Conservation (phyloP, 768 basidiomycete species). For the Guyanaporus albipodus region DNA sequence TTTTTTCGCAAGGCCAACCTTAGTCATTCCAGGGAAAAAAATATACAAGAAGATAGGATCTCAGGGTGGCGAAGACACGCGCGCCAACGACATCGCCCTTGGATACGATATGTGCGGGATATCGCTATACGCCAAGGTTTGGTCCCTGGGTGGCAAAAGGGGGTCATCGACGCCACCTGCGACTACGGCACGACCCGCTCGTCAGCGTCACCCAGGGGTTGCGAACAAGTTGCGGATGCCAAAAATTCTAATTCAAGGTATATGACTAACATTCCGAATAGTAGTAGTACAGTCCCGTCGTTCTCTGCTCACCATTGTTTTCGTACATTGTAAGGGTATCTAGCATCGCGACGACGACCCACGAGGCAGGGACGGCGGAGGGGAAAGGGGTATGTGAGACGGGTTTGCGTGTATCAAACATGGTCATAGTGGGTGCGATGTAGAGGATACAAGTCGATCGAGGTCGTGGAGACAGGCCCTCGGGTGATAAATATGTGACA, state of each 20-base stretch:
- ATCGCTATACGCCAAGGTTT: slow-evolving; percentile 14
- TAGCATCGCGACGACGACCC: slow-evolving; percentile 32
- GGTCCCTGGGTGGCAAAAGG: slow-evolving; percentile 25
- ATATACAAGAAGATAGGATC: neutral
- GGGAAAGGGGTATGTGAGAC: slow-evolving; percentile 14
- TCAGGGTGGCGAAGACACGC: slow-evolving; percentile 17
- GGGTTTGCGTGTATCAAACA: slow-evolving; percentile 24
- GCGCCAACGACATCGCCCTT: slow-evolving; percentile 9
- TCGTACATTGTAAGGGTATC: slow-evolving; percentile 30
- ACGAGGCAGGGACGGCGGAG: slow-evolving; percentile 8
- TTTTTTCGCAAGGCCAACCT: slow-evolving; percentile 20
- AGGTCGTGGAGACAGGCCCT: slow-evolving; percentile 5
- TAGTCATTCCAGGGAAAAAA: slow-evolving; percentile 17
- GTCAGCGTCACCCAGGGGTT: neutral
- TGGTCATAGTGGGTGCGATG: slow-evolving; percentile 20
- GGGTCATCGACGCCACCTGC: slow-evolving; percentile 15
- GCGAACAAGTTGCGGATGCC: slow-evolving; percentile 7
- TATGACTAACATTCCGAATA: slow-evolving; percentile 31
- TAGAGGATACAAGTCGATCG: slow-evolving; percentile 29
- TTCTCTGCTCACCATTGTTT: slow-evolving; percentile 25
- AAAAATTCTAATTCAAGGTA: slow-evolving; percentile 37
- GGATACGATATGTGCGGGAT: slow-evolving; percentile 8
- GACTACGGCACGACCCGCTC: neutral
- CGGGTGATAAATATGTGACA: slow-evolving; percentile 26
- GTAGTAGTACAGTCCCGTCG: slow-evolving; percentile 33